Evolutionary conservation across 306 rosid genomes (phyloP).

Genomic region (Corylus avellana): DNA sequence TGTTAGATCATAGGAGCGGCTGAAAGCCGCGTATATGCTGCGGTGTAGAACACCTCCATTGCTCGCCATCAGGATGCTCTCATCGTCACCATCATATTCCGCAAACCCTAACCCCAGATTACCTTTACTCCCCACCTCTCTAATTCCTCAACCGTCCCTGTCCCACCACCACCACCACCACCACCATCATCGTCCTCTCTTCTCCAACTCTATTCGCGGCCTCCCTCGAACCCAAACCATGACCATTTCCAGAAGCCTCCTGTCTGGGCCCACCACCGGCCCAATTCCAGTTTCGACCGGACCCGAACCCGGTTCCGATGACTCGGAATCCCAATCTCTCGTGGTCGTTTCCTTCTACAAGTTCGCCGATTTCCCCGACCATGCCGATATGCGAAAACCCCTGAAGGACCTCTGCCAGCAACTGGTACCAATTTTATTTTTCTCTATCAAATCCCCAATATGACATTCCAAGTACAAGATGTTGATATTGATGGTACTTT

Average conservation of each 20-base stretch:
- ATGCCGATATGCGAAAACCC: conserved; percentile 68
- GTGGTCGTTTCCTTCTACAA: conserved; percentile 92
- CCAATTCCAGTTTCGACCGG: conserved; percentile 28
- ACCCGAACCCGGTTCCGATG: conserved; percentile 27
- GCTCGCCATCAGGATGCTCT: conserved; percentile 44
- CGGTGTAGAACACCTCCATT: conserved; percentile 39
- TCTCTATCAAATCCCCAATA: neutral
- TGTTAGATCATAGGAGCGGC: neutral
- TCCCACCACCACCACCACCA: neutral
- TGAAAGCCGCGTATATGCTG: conserved; percentile 31
- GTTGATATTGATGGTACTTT: no score
- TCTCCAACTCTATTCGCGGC: conserved; percentile 19
- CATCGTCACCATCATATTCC: conserved; percentile 28
- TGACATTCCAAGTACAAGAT: no score
- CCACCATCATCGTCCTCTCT: conserved; percentile 5
- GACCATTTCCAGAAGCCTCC: conserved; percentile 55
- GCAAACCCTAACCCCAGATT: conserved; percentile 31
- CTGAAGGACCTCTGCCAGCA: conserved; percentile 80
- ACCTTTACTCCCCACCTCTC: conserved; percentile 3
- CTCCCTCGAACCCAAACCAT: conserved; percentile 43
- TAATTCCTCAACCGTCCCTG: conserved; percentile 21
- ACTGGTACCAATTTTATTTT: conserved; percentile 50
- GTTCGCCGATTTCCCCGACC: conserved; percentile 78
- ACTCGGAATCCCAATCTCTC: conserved; percentile 32
- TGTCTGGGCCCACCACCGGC: conserved; percentile 29